These are phyloP conservation scores for Lachancea sp. DNA, from an alignment of 805 yeast genomes.

Conservation along the genomic window DNA sequence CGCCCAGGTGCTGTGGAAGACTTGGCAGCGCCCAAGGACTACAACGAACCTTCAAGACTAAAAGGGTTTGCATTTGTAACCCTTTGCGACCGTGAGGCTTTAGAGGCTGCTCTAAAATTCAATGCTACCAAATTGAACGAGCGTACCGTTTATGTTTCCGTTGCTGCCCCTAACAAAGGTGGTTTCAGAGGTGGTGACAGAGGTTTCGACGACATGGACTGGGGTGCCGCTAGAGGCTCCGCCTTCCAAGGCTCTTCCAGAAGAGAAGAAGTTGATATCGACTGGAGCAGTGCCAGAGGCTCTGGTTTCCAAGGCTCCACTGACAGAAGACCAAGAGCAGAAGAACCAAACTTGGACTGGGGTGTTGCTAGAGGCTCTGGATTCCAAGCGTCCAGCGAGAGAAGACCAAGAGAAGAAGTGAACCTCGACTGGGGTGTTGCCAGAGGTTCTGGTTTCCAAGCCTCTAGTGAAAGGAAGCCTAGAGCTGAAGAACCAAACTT, in stretches of 20 bases:
- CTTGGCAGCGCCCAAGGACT: conserved; percentile 68
- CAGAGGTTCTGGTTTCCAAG: conserved; percentile 33
- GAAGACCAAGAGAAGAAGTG: conserved; percentile 39
- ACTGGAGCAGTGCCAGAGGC: conserved; percentile 49
- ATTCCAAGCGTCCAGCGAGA: conserved; percentile 29
- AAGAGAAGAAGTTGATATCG: conserved; percentile 49
- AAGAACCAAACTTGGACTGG: conserved; percentile 32
- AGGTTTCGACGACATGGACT: conserved; percentile 34
- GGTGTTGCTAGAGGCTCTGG: conserved; percentile 22
- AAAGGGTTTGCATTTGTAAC: conserved; percentile 88
- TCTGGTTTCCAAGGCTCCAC: conserved; percentile 29
- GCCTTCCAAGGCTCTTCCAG: conserved; percentile 28
- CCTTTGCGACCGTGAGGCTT: conserved; percentile 67
- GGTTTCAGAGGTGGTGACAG: conserved; percentile 36
- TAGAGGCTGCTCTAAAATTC: conserved; percentile 65
- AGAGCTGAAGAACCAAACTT: conserved; percentile 36
- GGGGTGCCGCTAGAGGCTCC: conserved; percentile 37
- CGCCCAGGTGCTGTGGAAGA: conserved; percentile 53
- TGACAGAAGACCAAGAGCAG: conserved; percentile 17
- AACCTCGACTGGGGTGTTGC: conserved; percentile 55
- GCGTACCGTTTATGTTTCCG: conserved; percentile 67
- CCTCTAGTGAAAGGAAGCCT: conserved; percentile 25
- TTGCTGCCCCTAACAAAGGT: conserved; percentile 62
- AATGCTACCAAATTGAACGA: conserved; percentile 65
- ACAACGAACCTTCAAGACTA: conserved; percentile 53